A percentile compares a stretch with the other conserved stretches of the same genome.
Conservation (phyloP, 1,284 basidiomycete species). For the Schizophyllum commune region DNA sequence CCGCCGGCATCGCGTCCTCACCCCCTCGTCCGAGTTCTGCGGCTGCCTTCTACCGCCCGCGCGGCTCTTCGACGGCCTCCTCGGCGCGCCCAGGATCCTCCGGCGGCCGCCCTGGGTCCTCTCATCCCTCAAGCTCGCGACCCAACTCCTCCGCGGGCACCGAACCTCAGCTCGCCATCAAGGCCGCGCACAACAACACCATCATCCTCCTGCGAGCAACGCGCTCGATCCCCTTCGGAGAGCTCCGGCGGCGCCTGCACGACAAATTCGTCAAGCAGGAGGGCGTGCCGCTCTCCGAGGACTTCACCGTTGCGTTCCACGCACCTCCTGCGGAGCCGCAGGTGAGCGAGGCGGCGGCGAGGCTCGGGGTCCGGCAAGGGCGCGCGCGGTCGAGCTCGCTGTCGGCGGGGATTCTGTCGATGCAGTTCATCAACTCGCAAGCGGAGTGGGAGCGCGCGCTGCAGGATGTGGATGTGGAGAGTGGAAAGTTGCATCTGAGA, state of each 20-base stretch:
- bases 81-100: not conserved
- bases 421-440: slow-evolving; percentile 28
- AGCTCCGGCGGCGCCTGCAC: slow-evolving; percentile 46
- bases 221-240: slow-evolving; percentile 34
- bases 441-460: slow-evolving; percentile 33
- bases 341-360: not conserved
- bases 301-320: slow-evolving; percentile 43
- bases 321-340: not conserved
- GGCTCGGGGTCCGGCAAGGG: not conserved
- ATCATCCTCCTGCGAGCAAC: slow-evolving; percentile 55
- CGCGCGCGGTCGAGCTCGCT: slow-evolving; percentile 28
- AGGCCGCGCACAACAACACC: slow-evolving; percentile 51
- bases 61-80: not conserved
- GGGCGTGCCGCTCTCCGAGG: slow-evolving; percentile 39
- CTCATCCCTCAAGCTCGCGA: not conserved
- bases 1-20: not conserved
- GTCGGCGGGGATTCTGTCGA: slow-evolving; percentile 20
- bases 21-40: not conserved
- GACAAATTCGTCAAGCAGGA: slow-evolving; percentile 59
- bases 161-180: slow-evolving; percentile 38
- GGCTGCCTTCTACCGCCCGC: not conserved
- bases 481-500: slow-evolving; percentile 29
- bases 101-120: not conserved
- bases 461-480: slow-evolving; percentile 19
- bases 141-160: not conserved